Evolutionary conservation across 768 basidiomycete species (phyloP).

Genomic region (Phaeotremella skinneri): DNA sequence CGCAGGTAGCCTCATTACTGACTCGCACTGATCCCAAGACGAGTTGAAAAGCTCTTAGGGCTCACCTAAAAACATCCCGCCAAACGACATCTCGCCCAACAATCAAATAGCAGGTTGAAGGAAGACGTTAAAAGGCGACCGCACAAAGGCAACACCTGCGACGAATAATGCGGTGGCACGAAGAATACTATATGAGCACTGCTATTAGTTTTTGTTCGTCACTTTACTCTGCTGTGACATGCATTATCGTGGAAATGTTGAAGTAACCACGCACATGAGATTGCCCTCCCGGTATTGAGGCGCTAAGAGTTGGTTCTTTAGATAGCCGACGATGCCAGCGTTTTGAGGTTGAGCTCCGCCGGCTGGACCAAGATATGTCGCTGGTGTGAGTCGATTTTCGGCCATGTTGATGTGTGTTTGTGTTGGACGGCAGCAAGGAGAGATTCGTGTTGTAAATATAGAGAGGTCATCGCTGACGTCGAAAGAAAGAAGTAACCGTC

Average conservation of each 20-base stretch:
- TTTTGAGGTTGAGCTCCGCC: background rate
- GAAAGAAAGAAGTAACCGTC: background rate
- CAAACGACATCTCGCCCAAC: too few species aligned
- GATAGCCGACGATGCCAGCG: background rate
- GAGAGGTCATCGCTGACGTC: background rate
- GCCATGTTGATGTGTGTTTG: constrained; percentile 3
- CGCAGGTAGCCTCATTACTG: too few species aligned
- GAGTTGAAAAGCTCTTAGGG: background rate
- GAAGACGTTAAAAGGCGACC: constrained; percentile 14
- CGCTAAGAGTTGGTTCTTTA: constrained; percentile 6
- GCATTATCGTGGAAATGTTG: too few species aligned
- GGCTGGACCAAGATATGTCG: constrained; percentile 7
- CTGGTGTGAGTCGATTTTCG: background rate
- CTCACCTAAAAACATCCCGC: background rate
- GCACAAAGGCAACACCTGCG: constrained; percentile 32
- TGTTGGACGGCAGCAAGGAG: background rate
- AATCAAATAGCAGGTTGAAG: background rate
- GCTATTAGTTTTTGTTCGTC: background rate
- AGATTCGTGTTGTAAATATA: background rate
- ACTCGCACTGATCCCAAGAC: background rate
- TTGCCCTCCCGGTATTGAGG: constrained; percentile 8
- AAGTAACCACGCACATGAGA: background rate
- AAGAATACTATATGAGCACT: constrained; percentile 20
- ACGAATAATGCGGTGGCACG: constrained; percentile 32
- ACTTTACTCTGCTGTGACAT: too few species aligned